These are phyloP conservation scores for Calonectria multiphialidica DNA, from an alignment of 2,329 filamentous ascomycete genomes.

Conservation along the genomic window DNA sequence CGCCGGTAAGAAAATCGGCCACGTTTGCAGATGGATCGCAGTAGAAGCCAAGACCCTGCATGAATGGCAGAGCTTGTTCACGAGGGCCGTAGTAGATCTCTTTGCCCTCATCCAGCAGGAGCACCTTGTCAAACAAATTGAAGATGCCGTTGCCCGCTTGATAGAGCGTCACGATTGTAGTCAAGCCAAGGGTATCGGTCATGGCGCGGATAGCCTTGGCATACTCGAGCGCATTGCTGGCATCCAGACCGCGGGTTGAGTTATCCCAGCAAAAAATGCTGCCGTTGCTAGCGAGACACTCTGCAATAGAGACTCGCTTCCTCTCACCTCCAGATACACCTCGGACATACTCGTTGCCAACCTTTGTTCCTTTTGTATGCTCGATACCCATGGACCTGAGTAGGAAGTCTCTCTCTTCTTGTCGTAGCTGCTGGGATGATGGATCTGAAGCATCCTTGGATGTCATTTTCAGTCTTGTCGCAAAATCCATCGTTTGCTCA, in stretches of 20 bases:
- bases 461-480: constrained; percentile 70
- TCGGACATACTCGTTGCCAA: constrained; percentile 74
- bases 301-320: constrained; percentile 77
- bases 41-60: constrained; percentile 73
- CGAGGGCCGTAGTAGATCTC: constrained; percentile 74
- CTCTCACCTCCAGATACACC: constrained; percentile 77
- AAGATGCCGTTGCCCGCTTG: constrained; percentile 79
- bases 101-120: constrained; percentile 75
- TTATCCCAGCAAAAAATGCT: constrained; percentile 77
- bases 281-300: constrained; percentile 68
- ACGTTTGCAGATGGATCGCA: constrained; percentile 71
- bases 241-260: constrained; percentile 73
- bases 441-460: constrained; percentile 48
- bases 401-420: constrained; percentile 61
- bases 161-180: constrained; percentile 74
- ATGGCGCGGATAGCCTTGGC: constrained; percentile 70
- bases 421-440: constrained; percentile 56
- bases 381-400: constrained; percentile 67
- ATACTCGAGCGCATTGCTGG: constrained; percentile 73
- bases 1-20: constrained; percentile 74
- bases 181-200: constrained; percentile 71
- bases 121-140: constrained; percentile 76
- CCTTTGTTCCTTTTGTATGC: constrained; percentile 73
- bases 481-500: constrained; percentile 78
- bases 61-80: constrained; percentile 70